phyloP scores from a whole-genome alignment of 2,329 filamentous ascomycete species.

The Paecilomyces niveus region DNA sequence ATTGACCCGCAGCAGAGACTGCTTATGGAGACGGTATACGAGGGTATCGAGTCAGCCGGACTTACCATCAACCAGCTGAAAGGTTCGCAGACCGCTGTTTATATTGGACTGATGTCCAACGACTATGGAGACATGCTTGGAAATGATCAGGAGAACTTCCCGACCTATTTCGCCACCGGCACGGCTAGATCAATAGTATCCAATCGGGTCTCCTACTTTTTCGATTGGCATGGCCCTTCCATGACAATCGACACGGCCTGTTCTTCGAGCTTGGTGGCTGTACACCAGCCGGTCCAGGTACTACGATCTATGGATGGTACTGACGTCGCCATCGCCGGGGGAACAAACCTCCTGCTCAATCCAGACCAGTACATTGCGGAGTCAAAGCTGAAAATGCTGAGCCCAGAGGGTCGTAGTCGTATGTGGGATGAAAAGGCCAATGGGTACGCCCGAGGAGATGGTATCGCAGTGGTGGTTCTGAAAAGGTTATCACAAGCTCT shows the following conservation, averaged over 20 bases:
- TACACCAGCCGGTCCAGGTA: slow-evolving; percentile 26
- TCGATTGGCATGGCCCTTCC: slow-evolving; percentile 32
- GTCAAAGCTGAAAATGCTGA: slow-evolving; percentile 40
- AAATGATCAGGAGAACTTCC: slow-evolving; percentile 9
- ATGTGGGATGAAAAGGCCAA: slow-evolving; percentile 42
- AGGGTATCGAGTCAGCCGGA: slow-evolving; percentile 22
- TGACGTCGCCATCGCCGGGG: slow-evolving; percentile 16
- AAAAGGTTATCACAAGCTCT: slow-evolving; percentile 45
- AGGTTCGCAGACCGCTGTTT: slow-evolving; percentile 21
- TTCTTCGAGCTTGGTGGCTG: slow-evolving; percentile 33
- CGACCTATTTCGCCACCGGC: slow-evolving; percentile 17
- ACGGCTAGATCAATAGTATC: slow-evolving; percentile 32
- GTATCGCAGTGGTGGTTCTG: slow-evolving; percentile 43
- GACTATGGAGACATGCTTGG: slow-evolving; percentile 17
- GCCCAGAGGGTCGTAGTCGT: slow-evolving; percentile 40
- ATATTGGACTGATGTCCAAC: slow-evolving; percentile 14
- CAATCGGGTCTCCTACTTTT: slow-evolving; percentile 35
- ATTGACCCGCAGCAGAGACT: slow-evolving; percentile 21
- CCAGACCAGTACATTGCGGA: slow-evolving; percentile 25
- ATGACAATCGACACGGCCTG: slow-evolving; percentile 44
- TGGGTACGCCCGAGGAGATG: slow-evolving; percentile 49
- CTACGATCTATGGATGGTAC: slow-evolving; percentile 20
- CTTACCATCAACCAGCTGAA: slow-evolving; percentile 10
- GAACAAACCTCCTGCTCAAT: slow-evolving; percentile 19
- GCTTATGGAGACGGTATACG: slow-evolving; percentile 33